Evolutionary conservation across 2,329 filamentous ascomycete species (phyloP), one percentile per base, ranked within the genome.

Genomic region (Tolypocladium capitatum): DNA sequence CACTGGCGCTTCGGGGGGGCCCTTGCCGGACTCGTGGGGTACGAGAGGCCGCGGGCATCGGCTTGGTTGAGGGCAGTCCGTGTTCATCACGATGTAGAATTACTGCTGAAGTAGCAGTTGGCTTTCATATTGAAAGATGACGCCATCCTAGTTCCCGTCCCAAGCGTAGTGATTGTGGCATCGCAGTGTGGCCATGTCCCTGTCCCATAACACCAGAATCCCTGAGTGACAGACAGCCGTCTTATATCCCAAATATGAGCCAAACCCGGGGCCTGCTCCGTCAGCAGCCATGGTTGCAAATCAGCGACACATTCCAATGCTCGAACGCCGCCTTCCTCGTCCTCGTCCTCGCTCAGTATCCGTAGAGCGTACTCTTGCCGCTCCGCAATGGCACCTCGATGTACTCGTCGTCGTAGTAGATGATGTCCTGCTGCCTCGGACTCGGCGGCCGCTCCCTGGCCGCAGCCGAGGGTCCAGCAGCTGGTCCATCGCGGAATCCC

Each of bases 1-100:
- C 34, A 69, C 70, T 1, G 68, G 70, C 4, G 60, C 66, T 0
- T 68, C 66, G 9, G 56, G 63, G 24, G 74, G 76, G 0, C 74
- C 77, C 10, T 60, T 83, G 20, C 78, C 80, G 0, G 76, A 81
- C 49, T 73, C 79, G 2, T 86, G 83, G 83, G 73, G 71, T 49
- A 75, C 71, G 28, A 71, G 81, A 53, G 83, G 83, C 1, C 62
- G 71, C 7, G 83, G 83, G 0, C 74, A 78, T 35, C 74, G 83
- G 45, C 66, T 86, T 11, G 82, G 82, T 33, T 72, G 63, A 65
- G 9, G 9, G 21, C 8, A 7, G 14, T 16, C 21, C n/a, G n/a
- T 16, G 13, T 41, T 5, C 16, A 10, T 41, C 38, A 28, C 7
- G 21, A 28, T 5, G 24, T 9, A n/a, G 38, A 28, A n/a, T n/a